Base-by-base conservation (phyloP, 169 alveolate species). In the Perkinsus chesapeaki region DNA sequence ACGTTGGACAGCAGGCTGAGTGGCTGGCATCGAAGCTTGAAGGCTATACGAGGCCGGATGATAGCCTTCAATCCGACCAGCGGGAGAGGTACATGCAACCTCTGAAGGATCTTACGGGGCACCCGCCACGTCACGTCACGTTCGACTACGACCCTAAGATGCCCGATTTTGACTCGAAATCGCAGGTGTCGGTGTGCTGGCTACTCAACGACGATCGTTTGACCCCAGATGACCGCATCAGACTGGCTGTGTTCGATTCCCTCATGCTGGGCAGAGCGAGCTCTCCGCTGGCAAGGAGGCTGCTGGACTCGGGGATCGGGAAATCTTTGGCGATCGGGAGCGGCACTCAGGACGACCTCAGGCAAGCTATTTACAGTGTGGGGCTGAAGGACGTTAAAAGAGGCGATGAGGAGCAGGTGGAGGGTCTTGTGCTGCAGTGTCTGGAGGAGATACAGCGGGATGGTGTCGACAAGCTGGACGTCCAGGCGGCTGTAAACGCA, bases 381-480 rank as follows among this genome's bases (percentile, higher is more conserved):
- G 95, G 95, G 9, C 91, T 94, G n/a, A 94, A 93, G 91, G 95
- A 43, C 60, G 60, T 43, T 43, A 43, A 43, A 43, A 16, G 23
- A 16, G 60, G 16, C 16, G 60, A 43, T 43, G 60, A 43, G 60
- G 60, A 43, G 60, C 5, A 43, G 16, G 16, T 43, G 5, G 60
- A 43, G 60, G 60, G 16, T 5, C 60, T 43, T 5, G 60, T 43
- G 60, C 5, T 16, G 60, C 5, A 16, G 60, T 9, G 60, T 16
- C 60, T 43, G 60, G 23, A 43, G 60, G 60, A 43, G 60, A 43
- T 43, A 43, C 60, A 16, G 60, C 23, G 16, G 23, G 60, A 5
- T 9, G 60, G 60, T 5, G 60, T 43, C 23, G 60, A 43, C 60
- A 9, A 5, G 60, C 60, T 43, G 60, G 60, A 43, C 60, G 60